Evolutionary conservation across 495 filamentous ascomycete genomes (phyloP).

Genomic region (Hypoxylon fuscum): DNA sequence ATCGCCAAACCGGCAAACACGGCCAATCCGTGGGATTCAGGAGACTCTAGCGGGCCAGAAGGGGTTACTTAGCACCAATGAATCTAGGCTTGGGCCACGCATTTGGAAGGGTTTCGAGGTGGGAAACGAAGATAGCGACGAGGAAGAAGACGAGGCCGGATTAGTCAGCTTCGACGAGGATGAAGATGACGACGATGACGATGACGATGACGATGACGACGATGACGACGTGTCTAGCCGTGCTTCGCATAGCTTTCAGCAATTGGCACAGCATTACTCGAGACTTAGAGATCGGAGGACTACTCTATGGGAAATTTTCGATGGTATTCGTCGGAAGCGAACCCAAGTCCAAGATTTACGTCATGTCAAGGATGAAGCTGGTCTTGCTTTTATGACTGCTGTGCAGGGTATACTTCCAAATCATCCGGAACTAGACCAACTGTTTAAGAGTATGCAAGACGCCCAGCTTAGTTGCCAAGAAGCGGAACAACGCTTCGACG

Average conservation of each 20-base stretch:
- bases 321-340: conserved; percentile 28
- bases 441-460: conserved; percentile 40
- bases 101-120: conserved; percentile 16
- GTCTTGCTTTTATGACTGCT: conserved; percentile 40
- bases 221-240: conserved; percentile 17
- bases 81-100: neutral
- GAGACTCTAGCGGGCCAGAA: conserved; percentile 10
- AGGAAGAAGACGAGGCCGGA: conserved; percentile 14
- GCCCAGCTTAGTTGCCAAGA: conserved; percentile 30
- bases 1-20: conserved; percentile 10
- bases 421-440: conserved; percentile 25
- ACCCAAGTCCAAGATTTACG: conserved; percentile 33
- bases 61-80: neutral
- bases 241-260: conserved; percentile 21
- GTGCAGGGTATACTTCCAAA: conserved; percentile 34
- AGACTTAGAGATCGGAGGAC: conserved; percentile 34
- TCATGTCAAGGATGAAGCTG: conserved; percentile 38
- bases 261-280: conserved; percentile 28
- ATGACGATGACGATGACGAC: conserved; percentile 10
- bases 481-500: conserved; percentile 41
- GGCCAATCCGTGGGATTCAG: conserved; percentile 13
- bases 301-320: conserved; percentile 29
- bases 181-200: conserved; percentile 8
- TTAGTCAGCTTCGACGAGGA: conserved; percentile 6
- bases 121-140: conserved; percentile 24